These are phyloP conservation scores for Plasmodium vinckei DNA, from an alignment of 169 alveolate genomes.

Conservation along the genomic window DNA sequence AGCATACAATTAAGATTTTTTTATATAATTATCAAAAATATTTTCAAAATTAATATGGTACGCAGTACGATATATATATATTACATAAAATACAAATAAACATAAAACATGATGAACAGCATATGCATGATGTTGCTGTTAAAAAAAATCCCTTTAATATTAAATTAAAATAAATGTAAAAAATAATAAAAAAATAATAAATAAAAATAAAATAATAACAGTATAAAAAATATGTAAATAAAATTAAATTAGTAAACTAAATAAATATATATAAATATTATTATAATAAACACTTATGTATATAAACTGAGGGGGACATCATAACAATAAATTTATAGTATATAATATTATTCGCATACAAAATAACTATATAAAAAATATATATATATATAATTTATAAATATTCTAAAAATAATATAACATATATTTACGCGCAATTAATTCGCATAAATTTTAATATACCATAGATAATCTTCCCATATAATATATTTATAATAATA, in stretches of 20 bases:
- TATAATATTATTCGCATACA: no score
- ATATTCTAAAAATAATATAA: no score
- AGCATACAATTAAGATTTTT: neutral
- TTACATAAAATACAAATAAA: neutral
- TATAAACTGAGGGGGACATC: no score
- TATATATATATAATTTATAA: no score
- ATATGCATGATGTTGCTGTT: neutral
- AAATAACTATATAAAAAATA: no score
- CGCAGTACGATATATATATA: neutral
- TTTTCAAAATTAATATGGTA: neutral
- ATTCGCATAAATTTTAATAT: no score
- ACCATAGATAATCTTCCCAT: no score
- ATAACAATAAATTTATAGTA: no score
- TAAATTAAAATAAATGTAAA: conserved; percentile 2
- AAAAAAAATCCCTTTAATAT: neutral
- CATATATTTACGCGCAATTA: no score
- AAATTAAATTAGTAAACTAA: neutral
- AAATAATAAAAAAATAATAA: neutral
- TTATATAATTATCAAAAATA: conserved; percentile 3
- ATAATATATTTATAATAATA: no score
- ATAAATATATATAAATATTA: neutral
- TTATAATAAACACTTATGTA: no score
- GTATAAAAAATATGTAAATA: neutral
- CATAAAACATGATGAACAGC: neutral
- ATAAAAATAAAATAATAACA: neutral